phyloP scores from a whole-genome alignment of 495 filamentous ascomycete species.

The Penicillium nucicola region DNA sequence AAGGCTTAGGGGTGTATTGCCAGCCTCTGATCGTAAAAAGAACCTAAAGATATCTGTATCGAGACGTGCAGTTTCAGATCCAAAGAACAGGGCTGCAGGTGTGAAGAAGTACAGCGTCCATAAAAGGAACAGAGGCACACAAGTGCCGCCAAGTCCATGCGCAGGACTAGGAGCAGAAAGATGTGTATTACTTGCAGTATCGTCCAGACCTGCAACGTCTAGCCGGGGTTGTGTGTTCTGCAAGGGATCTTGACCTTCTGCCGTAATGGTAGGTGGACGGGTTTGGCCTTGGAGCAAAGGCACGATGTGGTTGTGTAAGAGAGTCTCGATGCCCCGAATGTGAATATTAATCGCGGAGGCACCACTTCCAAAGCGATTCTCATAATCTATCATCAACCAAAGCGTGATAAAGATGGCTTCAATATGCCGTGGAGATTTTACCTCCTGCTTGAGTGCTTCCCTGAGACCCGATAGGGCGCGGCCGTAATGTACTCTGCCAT shows the following conservation, averaged over 20 bases:
- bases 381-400: conserved; percentile 37
- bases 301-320: conserved; percentile 31
- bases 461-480: conserved; percentile 29
- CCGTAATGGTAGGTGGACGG: neutral
- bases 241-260: neutral
- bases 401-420: conserved; percentile 35
- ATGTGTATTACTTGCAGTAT: neutral
- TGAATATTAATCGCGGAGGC: conserved; percentile 31
- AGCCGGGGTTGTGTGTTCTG: neutral
- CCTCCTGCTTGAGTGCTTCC: conserved; percentile 27
- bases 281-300: conserved; percentile 19
- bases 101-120: conserved; percentile 36
- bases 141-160: conserved; percentile 18
- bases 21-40: conserved; percentile 20
- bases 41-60: conserved; percentile 27
- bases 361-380: conserved; percentile 33
- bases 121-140: conserved; percentile 31
- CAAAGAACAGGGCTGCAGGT: conserved; percentile 24
- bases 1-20: conserved; percentile 11
- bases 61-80: conserved; percentile 12
- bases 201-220: neutral
- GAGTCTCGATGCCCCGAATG: conserved; percentile 27
- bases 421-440: conserved; percentile 23
- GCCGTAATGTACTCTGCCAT: conserved; percentile 28
- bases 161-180: neutral